Evolutionary conservation across 2,329 filamentous ascomycete species (phyloP).

Genomic region (Bipolaris gigantea): DNA sequence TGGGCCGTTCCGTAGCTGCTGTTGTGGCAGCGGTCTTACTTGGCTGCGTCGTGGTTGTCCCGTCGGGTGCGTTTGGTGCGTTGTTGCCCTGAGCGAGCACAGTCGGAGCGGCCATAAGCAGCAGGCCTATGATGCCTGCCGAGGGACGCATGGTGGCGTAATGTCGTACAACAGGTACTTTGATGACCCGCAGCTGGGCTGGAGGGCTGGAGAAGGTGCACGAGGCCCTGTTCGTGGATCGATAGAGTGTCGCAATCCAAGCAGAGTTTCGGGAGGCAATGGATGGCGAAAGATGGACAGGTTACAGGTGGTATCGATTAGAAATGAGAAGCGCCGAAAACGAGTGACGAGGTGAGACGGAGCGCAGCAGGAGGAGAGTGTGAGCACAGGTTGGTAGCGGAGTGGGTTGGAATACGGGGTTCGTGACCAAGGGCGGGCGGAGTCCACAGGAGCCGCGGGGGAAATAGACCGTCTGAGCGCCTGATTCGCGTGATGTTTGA

Average conservation of each 20-base stretch:
- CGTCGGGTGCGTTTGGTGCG: constrained; percentile 9
- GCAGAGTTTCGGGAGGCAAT: constrained; percentile 3
- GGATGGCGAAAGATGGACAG: constrained; percentile 17
- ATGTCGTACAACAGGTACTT: constrained; percentile 17
- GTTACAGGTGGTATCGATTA: constrained; percentile 17
- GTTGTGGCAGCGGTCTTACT: constrained; percentile 23
- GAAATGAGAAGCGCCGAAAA: constrained; percentile 31
- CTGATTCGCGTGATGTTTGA: constrained; percentile 16
- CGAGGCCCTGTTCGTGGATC: constrained; percentile 27
- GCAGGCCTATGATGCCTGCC: constrained; percentile 33
- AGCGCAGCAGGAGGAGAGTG: constrained; percentile 23
- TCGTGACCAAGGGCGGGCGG: constrained; percentile 26
- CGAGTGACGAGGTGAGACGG: constrained; percentile 34
- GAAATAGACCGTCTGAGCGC: constrained; percentile 17
- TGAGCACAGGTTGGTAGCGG: constrained; percentile 20
- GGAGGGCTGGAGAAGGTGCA: constrained; percentile 18
- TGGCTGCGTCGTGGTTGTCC: constrained; percentile 30
- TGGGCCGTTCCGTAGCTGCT: constrained; percentile 9
- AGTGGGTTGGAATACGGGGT: constrained; percentile 25
- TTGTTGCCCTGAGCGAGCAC: constrained; percentile 37
- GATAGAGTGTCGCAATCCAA: constrained; percentile 7
- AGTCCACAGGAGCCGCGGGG: constrained; percentile 23
- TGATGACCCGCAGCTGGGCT: constrained; percentile 6
- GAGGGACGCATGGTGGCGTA: constrained; percentile 37
- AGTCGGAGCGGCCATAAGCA: constrained; percentile 35